These are phyloP conservation scores for Dioszegia hungarica DNA, from an alignment of 768 basidiomycete genomes.

Conservation along the genomic window DNA sequence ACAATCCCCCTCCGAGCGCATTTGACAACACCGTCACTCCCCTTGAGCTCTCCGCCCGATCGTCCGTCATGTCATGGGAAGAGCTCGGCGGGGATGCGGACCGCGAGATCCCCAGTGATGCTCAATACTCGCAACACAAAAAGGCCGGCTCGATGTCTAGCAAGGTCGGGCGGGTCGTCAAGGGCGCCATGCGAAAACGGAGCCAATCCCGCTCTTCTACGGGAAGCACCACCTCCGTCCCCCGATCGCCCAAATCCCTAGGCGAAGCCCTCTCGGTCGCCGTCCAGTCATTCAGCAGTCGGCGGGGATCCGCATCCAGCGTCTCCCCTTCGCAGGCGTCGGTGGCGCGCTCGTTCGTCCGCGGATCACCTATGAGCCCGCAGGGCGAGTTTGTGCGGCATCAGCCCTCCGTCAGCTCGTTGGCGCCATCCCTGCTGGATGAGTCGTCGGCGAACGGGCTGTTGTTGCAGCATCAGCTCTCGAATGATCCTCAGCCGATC, in stretches of 20 bases:
- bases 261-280: slow-evolving; percentile 10
- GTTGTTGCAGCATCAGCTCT: slow-evolving; percentile 53
- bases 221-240: slow-evolving; percentile 10
- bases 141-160: slow-evolving; percentile 38
- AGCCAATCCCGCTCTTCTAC: slow-evolving; percentile 23
- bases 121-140: slow-evolving; percentile 20
- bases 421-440: slow-evolving; percentile 17
- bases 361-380: slow-evolving; percentile 9
- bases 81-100: slow-evolving; percentile 35
- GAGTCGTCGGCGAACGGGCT: slow-evolving; percentile 21
- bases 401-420: slow-evolving; percentile 32
- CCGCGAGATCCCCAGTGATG: slow-evolving; percentile 35
- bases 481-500: slow-evolving; percentile 64
- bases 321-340: slow-evolving; percentile 19
- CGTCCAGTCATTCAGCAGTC: slow-evolving; percentile 7
- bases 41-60: slow-evolving; percentile 12
- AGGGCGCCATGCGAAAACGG: slow-evolving; percentile 31
- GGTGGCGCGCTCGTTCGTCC: slow-evolving; percentile 5
- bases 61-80: slow-evolving; percentile 45
- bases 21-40: slow-evolving; percentile 18
- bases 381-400: slow-evolving; percentile 56
- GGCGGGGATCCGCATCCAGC: slow-evolving; percentile 31
- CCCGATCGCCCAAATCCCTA: slow-evolving; percentile 18
- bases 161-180: slow-evolving; percentile 33
- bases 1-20: background rate